Base-by-base conservation (phyloP, 352 stramenopile genomes). In the Pilasporangium apinafurcum region DNA sequence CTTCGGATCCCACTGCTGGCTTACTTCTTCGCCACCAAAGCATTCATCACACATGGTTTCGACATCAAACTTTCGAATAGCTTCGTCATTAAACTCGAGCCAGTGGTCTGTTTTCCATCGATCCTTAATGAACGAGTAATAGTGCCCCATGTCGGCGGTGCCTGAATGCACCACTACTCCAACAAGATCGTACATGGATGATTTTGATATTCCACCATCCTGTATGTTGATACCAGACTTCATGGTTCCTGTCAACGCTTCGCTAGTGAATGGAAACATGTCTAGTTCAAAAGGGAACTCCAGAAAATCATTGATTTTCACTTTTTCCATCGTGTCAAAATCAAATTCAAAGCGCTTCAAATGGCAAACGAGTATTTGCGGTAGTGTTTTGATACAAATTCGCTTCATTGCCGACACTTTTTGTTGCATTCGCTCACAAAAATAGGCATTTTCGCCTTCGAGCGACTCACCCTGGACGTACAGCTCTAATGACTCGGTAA, bases 121-220 rank as follows among this genome's bases (percentile, higher is more conserved):
- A 33, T 97, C 85, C 22, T 88, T 82, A 34, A 97, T 87, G 61
- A 95, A 97, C 17, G 79, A 96, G 55, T 97, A 98, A 53, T 98
- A 98, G 68, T 98, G 92, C 0, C 92, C 92, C 37, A 77, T 95
- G 42, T 97, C 85, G 0, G 83, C 75, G 16, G 86, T 96, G 1
- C 92, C 92, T 0, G 78, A 95, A 56, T 98, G 92, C 4, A 98
- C 87, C 14, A 98, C 85, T 13, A 97, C 71, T 8, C 92, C 92
- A 5, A 86, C 73, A 6, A 98, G 75, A 17, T 96, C 73, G 49
- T 97, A 98, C 65, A 91, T 64, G 5, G 35, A 45, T 30, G 41
- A 36, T 10, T 25, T 17, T 24, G 39, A n/a, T 24, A 12, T 18
- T 9, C 29, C 25, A 3, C 52, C 14, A 13, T 17, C 8, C 21